These are phyloP conservation scores for Ogataea polymorpha DNA, from an alignment of 805 yeast species.

Conservation along the genomic window DNA sequence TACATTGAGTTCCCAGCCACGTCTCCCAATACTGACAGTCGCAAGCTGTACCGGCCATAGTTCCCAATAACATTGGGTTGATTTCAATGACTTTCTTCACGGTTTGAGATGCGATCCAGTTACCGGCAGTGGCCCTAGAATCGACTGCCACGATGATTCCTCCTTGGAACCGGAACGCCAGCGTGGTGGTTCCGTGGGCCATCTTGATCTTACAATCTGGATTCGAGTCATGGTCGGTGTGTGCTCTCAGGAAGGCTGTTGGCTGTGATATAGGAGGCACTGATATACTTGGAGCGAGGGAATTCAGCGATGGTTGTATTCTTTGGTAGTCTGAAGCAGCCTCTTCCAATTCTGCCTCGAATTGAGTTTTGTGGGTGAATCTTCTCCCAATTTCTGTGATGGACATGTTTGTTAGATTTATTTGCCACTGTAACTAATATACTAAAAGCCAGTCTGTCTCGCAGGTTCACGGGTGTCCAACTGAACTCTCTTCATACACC, in stretches of 20 bases:
- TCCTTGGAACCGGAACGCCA: slow-evolving; percentile 93
- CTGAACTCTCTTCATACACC: neutral
- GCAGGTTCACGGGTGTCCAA: neutral
- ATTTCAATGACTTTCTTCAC: slow-evolving; percentile 97
- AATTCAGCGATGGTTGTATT: slow-evolving; percentile 14
- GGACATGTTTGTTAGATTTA: slow-evolving; percentile 23
- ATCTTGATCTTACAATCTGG: slow-evolving; percentile 94
- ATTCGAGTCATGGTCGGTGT: slow-evolving; percentile 89
- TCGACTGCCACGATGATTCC: slow-evolving; percentile 97
- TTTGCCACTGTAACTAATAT: slow-evolving; percentile 11
- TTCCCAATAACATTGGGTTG: slow-evolving; percentile 91
- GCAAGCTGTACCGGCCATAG: slow-evolving; percentile 99
- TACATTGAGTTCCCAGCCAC: slow-evolving; percentile 96
- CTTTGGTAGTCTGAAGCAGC: slow-evolving; percentile 17
- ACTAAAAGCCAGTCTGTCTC: neutral
- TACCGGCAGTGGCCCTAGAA: slow-evolving; percentile 96
- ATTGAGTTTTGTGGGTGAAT: slow-evolving; percentile 24
- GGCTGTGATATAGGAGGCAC: slow-evolving; percentile 88
- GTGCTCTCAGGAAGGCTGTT: slow-evolving; percentile 91
- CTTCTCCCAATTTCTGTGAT: slow-evolving; percentile 30
- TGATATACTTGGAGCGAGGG: slow-evolving; percentile 57
- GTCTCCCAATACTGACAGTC: slow-evolving; percentile 99
- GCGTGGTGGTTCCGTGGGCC: slow-evolving; percentile 98
- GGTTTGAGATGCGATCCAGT: slow-evolving; percentile 97
- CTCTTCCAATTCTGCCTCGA: slow-evolving; percentile 25